These are phyloP conservation scores for Leccinum imitatum DNA, from an alignment of 768 basidiomycete species.

Conservation along the genomic window DNA sequence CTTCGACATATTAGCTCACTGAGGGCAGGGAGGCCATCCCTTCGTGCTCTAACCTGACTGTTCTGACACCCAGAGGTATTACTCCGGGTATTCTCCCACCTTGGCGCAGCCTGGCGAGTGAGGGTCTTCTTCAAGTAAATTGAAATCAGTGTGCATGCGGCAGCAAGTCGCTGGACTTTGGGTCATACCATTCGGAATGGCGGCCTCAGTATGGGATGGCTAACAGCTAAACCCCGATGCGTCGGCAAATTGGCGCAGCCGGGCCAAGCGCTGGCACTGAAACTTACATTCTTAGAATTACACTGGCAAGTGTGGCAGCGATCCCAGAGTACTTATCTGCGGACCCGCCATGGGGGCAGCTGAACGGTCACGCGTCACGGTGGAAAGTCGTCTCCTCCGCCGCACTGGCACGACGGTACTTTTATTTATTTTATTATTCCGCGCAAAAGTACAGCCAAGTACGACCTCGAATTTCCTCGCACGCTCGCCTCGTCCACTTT, in stretches of 20 bases:
- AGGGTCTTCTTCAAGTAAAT: background rate
- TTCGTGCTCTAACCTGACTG: background rate
- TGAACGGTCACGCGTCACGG: background rate
- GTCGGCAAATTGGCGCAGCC: background rate
- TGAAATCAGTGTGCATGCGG: background rate
- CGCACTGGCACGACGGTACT: background rate
- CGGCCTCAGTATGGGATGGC: background rate
- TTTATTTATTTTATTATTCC: background rate
- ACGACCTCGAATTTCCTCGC: background rate
- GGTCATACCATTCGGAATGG: background rate
- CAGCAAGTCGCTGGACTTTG: background rate
- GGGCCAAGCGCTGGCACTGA: background rate
- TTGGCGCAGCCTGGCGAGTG: background rate
- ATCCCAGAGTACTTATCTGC: background rate
- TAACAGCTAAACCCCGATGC: background rate
- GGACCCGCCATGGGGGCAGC: background rate
- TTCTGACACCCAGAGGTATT: background rate
- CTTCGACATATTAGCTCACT: background rate
- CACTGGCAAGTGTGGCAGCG: background rate
- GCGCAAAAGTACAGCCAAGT: background rate
- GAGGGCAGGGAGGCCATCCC: background rate
- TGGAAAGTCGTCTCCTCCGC: background rate
- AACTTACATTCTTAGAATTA: background rate
- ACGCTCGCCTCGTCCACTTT: background rate
- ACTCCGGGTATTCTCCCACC: background rate